Evolutionary conservation across 805 yeast genomes (phyloP).

Genomic region (Yamadazyma nakazawae): DNA sequence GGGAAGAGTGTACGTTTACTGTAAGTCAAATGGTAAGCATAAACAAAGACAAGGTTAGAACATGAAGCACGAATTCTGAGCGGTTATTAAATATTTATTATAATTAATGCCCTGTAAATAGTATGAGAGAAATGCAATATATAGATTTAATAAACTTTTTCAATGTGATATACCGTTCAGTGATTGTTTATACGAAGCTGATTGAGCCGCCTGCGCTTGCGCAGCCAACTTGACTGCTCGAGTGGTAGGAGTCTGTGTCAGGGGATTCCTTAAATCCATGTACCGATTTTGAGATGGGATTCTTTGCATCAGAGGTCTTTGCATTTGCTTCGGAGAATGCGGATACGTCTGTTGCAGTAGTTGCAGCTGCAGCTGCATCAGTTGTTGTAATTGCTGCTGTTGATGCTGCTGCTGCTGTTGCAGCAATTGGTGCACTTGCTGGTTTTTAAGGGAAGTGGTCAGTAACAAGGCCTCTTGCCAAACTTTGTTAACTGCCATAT

Average conservation of each 20-base stretch:
- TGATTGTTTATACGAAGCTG: constrained; percentile 12
- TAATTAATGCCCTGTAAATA: constrained; percentile 3
- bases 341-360: constrained; percentile 5
- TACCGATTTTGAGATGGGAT: constrained; percentile 19
- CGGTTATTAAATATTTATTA: not conserved
- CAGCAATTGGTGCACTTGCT: not conserved
- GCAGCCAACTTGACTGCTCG: constrained; percentile 34
- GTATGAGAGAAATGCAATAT: constrained; percentile 3
- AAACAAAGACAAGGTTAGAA: constrained; percentile 82
- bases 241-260: constrained; percentile 29
- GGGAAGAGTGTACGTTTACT: constrained; percentile 89
- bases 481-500: constrained; percentile 23
- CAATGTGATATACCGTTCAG: constrained; percentile 6
- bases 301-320: constrained; percentile 21
- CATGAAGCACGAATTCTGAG: not conserved
- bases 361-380: constrained; percentile 10
- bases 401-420: constrained; percentile 3
- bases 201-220: constrained; percentile 7
- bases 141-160: not conserved
- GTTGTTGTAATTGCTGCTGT: too few relatives aligned
- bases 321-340: constrained; percentile 10
- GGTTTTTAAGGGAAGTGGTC: constrained; percentile 13
- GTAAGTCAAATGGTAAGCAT: constrained; percentile 90
- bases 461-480: constrained; percentile 41
- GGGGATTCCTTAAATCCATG: constrained; percentile 17